Evolutionary conservation across 2,329 filamentous ascomycete genomes (phyloP).

Genomic region (Ophiocordyceps australis): DNA sequence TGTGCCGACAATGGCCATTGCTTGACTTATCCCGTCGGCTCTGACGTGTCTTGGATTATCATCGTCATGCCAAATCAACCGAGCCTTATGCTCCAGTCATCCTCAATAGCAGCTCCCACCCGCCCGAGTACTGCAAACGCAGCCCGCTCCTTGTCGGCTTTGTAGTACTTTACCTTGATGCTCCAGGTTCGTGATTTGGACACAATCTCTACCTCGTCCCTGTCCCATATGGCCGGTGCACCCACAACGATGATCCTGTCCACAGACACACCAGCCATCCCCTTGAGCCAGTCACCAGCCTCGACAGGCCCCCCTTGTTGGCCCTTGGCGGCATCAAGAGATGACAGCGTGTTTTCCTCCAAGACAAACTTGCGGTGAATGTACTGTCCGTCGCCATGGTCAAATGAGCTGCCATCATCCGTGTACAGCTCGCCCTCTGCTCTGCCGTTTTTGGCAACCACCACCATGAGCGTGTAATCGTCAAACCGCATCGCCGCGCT

Average conservation of each 20-base stretch:
- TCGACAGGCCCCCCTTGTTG: too few relatives aligned
- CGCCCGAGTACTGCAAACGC: constrained; percentile 34
- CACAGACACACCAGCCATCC: constrained; percentile 59
- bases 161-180: constrained; percentile 40
- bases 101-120: constrained; percentile 30
- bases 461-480: constrained; percentile 78
- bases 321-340: constrained; percentile 44
- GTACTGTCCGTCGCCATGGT: constrained; percentile 70
- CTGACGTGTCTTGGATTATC: too few relatives aligned
- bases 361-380: constrained; percentile 72
- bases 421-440: constrained; percentile 74
- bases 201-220: constrained; percentile 37
- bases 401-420: constrained; percentile 87
- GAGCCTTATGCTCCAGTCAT: constrained; percentile 30
- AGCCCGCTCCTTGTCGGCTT: constrained; percentile 24
- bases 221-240: constrained; percentile 54
- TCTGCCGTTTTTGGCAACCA: constrained; percentile 35
- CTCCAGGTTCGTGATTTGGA: constrained; percentile 34
- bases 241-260: constrained; percentile 77
- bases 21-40: too few relatives aligned
- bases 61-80: constrained; percentile 1
- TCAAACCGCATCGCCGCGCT: constrained; percentile 83
- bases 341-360: constrained; percentile 40
- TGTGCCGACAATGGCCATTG: too few relatives aligned
- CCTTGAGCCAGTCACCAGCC: constrained; percentile 57